Conservation (phyloP, 2,329 filamentous ascomycete genomes). For the Colletotrichum zoysiae region DNA sequence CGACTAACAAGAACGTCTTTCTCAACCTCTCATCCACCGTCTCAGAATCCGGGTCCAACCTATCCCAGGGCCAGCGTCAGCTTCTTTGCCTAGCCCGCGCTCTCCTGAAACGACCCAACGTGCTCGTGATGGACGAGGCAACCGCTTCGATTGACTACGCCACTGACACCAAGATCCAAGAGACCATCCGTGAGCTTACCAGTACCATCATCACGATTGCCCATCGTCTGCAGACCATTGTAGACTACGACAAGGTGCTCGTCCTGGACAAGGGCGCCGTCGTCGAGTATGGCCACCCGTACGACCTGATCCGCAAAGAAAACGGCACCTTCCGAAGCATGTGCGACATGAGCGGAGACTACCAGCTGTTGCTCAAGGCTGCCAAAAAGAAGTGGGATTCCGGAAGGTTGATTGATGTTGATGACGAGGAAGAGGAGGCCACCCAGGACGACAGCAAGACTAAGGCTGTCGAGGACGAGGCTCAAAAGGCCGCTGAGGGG, state of each 20-base stretch:
- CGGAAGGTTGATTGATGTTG: constrained; percentile 52
- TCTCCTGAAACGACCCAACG: constrained; percentile 89
- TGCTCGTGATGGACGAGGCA: constrained; percentile 99
- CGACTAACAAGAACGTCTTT: constrained; percentile 95
- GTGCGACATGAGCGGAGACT: constrained; percentile 74
- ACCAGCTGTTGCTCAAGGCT: constrained; percentile 62
- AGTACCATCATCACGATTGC: constrained; percentile 98
- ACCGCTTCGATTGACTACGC: constrained; percentile 98
- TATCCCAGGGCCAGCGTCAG: constrained; percentile 96
- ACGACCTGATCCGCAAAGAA: constrained; percentile 79
- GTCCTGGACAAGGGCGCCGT: constrained; percentile 91
- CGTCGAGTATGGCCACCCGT: constrained; percentile 91
- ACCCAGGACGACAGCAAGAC: constrained; percentile 8
- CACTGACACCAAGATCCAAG: constrained; percentile 95
- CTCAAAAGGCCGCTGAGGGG: constrained; percentile 21
- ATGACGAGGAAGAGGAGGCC: constrained; percentile 31
- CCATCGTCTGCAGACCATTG: constrained; percentile 94
- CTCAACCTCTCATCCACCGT: constrained; percentile 86
- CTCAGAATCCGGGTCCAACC: constrained; percentile 90
- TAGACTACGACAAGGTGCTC: constrained; percentile 97
- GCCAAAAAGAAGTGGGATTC: constrained; percentile 67
- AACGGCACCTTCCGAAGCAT: constrained; percentile 73
- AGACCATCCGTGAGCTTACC: constrained; percentile 91
- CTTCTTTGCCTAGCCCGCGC: constrained; percentile 93
- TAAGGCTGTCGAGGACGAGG: constrained; percentile 15